Evolutionary conservation across 768 basidiomycete species (phyloP).

Genomic region (Suillus placidus): DNA sequence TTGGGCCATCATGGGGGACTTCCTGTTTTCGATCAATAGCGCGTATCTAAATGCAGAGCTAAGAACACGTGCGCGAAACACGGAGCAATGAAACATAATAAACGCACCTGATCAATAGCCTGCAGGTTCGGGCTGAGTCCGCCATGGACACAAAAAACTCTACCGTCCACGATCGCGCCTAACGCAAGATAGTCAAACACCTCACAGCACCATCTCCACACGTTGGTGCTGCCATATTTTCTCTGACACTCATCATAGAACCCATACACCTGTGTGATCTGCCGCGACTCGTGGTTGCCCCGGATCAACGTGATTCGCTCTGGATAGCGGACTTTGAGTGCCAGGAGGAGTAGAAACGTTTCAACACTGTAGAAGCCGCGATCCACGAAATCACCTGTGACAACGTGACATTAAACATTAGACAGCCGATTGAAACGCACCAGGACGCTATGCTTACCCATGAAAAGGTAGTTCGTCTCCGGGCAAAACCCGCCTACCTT

Average conservation of each 20-base stretch:
- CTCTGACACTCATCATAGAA: conserved; percentile 97
- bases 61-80: conserved; percentile 12
- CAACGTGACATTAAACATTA: conserved; percentile 14
- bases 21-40: conserved; percentile 95
- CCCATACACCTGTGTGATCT: conserved; percentile 95
- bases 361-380: conserved; percentile 97
- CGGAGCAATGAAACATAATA: conserved; percentile 23
- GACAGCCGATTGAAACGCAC: conserved; percentile 12
- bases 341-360: conserved; percentile 91
- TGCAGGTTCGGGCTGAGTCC: conserved; percentile 90
- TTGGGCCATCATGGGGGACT: conserved; percentile 96
- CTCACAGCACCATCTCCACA: conserved; percentile 98
- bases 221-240: conserved; percentile 92
- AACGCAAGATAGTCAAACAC: conserved; percentile 97
- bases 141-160: conserved; percentile 97
- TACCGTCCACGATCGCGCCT: conserved; percentile 94
- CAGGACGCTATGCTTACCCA: conserved; percentile 60
- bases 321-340: conserved; percentile 95
- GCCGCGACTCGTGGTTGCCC: conserved; percentile 96
- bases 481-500: conserved; percentile 91
- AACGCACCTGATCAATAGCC: conserved; percentile 80
- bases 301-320: conserved; percentile 96
- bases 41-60: conserved; percentile 64
- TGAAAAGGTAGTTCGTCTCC: conserved; percentile 94
- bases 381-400: conserved; percentile 93